These are phyloP conservation scores for Solanum habrochaites DNA, from an alignment of 257 asterid genomes.

Conservation along the genomic window DNA sequence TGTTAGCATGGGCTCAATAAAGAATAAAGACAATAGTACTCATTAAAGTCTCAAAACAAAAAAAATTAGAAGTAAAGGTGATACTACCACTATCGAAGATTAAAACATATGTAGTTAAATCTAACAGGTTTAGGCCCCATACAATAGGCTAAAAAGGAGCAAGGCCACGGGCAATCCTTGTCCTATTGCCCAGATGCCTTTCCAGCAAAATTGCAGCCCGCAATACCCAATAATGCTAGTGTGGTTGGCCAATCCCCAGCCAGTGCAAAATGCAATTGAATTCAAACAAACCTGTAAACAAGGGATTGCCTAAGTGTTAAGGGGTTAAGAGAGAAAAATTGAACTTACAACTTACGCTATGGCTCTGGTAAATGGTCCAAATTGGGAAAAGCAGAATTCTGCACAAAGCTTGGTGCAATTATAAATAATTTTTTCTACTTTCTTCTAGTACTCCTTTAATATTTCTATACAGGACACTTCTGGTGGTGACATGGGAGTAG, in stretches of 20 bases:
- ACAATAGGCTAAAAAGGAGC: constrained; percentile 78
- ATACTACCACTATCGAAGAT: not conserved
- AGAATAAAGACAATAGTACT: not conserved
- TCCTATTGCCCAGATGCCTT: constrained; percentile 96
- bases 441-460: not conserved
- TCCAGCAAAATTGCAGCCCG: constrained; percentile 98
- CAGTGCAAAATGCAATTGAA: constrained; percentile 77
- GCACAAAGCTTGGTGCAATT: not conserved
- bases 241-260: constrained; percentile 99
- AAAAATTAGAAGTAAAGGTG: not conserved
- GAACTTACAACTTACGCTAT: not conserved
- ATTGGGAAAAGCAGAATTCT: not conserved
- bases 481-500: not conserved
- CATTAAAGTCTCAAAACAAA: not conserved
- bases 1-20: not conserved
- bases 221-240: constrained; percentile 81
- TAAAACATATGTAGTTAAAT: constrained; percentile 31
- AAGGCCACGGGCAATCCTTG: constrained; percentile 87
- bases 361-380: not conserved
- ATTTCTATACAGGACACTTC: not conserved
- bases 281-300: constrained; percentile 52
- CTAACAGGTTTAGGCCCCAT: constrained; percentile 91
- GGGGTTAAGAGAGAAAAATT: not conserved
- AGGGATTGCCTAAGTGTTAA: not conserved
- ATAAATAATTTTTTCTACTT: not conserved